Conservation (phyloP, 2,329 filamentous ascomycete genomes). For the Fusarium sp. region DNA sequence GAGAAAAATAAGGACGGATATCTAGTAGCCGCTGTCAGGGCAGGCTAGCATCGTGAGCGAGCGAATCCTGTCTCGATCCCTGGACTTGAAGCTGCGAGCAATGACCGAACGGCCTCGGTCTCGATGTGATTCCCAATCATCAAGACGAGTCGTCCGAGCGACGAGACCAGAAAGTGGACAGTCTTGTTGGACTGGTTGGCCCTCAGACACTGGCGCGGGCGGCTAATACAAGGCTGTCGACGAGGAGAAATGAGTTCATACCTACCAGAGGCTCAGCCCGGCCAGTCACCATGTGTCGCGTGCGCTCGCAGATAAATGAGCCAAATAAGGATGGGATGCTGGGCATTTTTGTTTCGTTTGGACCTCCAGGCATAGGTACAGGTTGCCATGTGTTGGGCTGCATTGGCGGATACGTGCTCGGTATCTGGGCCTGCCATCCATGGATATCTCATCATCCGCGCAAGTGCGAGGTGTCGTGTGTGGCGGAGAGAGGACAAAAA, state of each 20-base stretch:
- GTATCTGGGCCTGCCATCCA: conserved; percentile 2
- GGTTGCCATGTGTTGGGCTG: conserved; percentile 18
- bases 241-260: conserved; percentile 35
- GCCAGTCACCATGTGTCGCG: conserved; percentile 16
- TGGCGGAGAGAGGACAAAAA: conserved; percentile 24
- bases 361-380: conserved; percentile 4
- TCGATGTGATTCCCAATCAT: background rate
- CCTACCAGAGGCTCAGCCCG: conserved; percentile 10
- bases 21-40: background rate
- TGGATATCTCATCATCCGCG: conserved; percentile 17
- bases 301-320: conserved; percentile 10
- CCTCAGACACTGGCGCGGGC: conserved; percentile 25
- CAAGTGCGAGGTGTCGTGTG: conserved; percentile 15
- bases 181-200: conserved; percentile 1
- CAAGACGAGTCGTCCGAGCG: conserved; percentile 17
- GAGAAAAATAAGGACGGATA: background rate
- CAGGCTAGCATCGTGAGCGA: background rate
- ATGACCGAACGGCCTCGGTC: background rate
- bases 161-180: conserved; percentile 11
- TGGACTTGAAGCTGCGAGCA: background rate
- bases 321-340: background rate
- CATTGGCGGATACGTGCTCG: conserved; percentile 4
- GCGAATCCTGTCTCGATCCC: background rate
- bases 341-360: background rate
- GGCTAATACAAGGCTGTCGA: conserved; percentile 27